These are phyloP conservation scores for Mycosphaerella sp. DNA, from an alignment of 2,329 filamentous ascomycete species.

Conservation along the genomic window DNA sequence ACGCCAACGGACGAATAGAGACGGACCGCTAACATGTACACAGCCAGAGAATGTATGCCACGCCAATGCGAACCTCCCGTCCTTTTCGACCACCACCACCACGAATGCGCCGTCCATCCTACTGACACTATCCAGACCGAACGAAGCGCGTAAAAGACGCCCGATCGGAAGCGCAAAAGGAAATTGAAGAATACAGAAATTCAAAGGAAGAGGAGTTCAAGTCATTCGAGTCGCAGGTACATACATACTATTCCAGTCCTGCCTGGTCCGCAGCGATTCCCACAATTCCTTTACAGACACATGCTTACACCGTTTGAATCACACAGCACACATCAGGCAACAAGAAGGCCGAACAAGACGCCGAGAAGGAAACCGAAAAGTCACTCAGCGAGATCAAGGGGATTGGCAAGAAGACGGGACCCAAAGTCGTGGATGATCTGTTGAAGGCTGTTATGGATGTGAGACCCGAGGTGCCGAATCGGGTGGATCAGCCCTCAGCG, in stretches of 20 bases:
- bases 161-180: conserved; percentile 91
- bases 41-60: conserved; percentile 77
- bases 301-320: not conserved
- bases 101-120: conserved; percentile 7
- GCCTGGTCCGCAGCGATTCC: not conserved
- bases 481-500: conserved; percentile 29
- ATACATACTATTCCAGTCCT: not conserved
- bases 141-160: conserved; percentile 97
- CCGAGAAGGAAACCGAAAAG: conserved; percentile 70
- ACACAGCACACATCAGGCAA: conserved; percentile 84
- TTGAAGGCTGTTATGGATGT: conserved; percentile 80
- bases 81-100: not conserved
- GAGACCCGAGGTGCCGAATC: conserved; percentile 60
- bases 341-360: conserved; percentile 63
- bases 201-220: conserved; percentile 93
- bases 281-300: not conserved
- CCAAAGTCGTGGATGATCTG: conserved; percentile 74
- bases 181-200: conserved; percentile 87
- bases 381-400: conserved; percentile 77
- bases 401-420: conserved; percentile 71
- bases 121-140: conserved; percentile 55
- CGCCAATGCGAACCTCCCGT: not conserved
- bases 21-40: conserved; percentile 44
- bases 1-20: not conserved
- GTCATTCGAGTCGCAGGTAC: conserved; percentile 77